Evolutionary conservation across 495 filamentous ascomycete species (phyloP).

Genomic region (Aspergillus homomorphus): DNA sequence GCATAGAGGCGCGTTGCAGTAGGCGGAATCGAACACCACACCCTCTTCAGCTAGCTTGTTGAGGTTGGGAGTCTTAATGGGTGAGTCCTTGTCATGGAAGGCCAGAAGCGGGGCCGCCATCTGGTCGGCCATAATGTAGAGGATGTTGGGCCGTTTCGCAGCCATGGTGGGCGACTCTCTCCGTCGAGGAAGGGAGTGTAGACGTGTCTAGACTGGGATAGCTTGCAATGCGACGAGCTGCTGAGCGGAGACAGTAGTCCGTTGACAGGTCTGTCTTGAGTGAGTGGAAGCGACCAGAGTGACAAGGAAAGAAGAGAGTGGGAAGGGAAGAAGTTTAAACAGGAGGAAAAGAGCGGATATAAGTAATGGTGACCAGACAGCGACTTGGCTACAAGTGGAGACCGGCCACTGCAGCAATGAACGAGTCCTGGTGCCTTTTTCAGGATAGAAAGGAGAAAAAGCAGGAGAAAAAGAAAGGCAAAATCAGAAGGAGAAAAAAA

Average conservation of each 20-base stretch:
- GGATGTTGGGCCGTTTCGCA: constrained; percentile 63
- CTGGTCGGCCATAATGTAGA: constrained; percentile 92
- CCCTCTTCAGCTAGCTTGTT: constrained; percentile 73
- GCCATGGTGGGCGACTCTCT: constrained; percentile 27
- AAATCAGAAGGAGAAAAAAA: constrained; percentile 1
- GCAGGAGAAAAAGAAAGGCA: constrained; percentile 20
- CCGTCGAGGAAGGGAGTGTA: background rate
- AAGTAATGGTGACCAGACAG: constrained; percentile 4
- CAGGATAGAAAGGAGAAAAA: constrained; percentile 9
- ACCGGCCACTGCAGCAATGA: background rate
- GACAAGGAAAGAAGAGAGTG: constrained; percentile 14
- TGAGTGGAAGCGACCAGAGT: background rate
- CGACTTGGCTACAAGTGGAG: constrained; percentile 6
- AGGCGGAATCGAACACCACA: constrained; percentile 83
- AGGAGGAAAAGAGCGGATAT: constrained; percentile 7
- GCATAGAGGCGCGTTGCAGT: constrained; percentile 86
- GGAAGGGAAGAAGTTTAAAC: constrained; percentile 13
- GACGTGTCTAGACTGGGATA: background rate
- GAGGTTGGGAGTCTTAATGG: constrained; percentile 82
- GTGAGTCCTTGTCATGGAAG: constrained; percentile 75
- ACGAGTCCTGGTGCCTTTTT: background rate
- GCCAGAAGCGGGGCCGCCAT: constrained; percentile 80
- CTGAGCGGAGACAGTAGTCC: background rate
- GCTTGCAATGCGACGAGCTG: background rate
- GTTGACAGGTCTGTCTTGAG: background rate